Evolutionary conservation across 2,329 filamentous ascomycete genomes (phyloP).

Genomic region (Colletotrichum tamarilloi): DNA sequence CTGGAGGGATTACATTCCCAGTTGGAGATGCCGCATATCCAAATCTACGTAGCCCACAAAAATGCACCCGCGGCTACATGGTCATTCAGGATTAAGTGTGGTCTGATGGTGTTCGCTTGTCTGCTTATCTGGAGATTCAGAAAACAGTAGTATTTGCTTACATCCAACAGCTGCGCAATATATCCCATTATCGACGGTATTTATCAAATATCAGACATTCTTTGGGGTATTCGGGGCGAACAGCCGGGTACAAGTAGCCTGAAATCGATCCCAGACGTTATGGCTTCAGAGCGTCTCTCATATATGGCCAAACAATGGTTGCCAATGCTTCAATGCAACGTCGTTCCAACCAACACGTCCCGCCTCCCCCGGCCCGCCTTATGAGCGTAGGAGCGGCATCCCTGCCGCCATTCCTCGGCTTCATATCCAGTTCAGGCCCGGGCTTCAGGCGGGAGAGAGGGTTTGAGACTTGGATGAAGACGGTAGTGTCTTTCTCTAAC

Average conservation of each 20-base stretch:
- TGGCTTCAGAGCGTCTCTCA: background rate
- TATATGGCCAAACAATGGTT: background rate
- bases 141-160: background rate
- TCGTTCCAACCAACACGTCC: background rate
- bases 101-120: background rate
- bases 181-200: background rate
- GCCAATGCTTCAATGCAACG: background rate
- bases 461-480: background rate
- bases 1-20: background rate
- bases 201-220: background rate
- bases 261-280: background rate
- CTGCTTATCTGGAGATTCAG: background rate
- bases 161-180: background rate
- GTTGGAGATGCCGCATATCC: background rate
- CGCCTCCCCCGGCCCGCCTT: background rate
- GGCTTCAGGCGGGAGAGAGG: background rate
- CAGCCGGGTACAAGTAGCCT: background rate
- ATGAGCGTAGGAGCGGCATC: background rate
- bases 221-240: background rate
- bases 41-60: background rate
- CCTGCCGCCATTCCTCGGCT: background rate
- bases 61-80: background rate
- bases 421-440: background rate
- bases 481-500: background rate
- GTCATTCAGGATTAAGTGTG: background rate